Base-by-base conservation (phyloP, 2,329 filamentous ascomycete species). In the Aspergillus pseudoglaucus region DNA sequence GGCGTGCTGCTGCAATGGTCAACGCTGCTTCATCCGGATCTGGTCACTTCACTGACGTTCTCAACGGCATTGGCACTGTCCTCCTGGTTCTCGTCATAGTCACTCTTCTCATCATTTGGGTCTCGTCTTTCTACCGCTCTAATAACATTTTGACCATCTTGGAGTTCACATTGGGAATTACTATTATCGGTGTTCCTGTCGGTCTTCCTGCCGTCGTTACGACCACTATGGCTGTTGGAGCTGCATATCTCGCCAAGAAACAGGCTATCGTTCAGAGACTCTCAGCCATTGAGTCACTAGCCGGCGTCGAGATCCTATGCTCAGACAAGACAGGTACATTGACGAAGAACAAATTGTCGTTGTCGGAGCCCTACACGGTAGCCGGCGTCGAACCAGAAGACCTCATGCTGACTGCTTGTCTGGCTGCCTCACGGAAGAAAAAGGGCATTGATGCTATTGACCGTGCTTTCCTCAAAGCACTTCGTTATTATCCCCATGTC, bases 361-460 rank as follows among this genome's bases (percentile, higher is more conserved):
- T 95, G 42, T 79, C 87, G 45, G 89, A 94, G 67, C 89, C 89
- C 48, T 95, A 84, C 76, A 88, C 84, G 35, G 86, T 93, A 53
- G 77, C 80, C 52, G 89, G 89, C 63, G 86, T 94, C 51, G 87
- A 90, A 58, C 80, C 85, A 32, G 87, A 93, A 70, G 88, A 94
- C 62, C 84, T 95, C 54, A 94, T 95, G 88, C 79, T 94, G 56
- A 93, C 88, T 74, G 89, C 89, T 62, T 94, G 89, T 70, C 75
- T 95, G 63, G 89, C 89, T 63, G 88, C 89, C 54, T 91, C 86
- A 58, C 87, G 88, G 75, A 95, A 93, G 82, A 91, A 90, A 81
- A 94, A 94, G 79, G 89, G 88, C 76, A 90, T 95, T 55, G 89
- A 95, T 67, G 87, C 90, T 58, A 95, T 95, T 60, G 90, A 95